Evolutionary conservation across 23 red algal species (phyloP).

Genomic region (Cyanidioschyzon merolae): DNA sequence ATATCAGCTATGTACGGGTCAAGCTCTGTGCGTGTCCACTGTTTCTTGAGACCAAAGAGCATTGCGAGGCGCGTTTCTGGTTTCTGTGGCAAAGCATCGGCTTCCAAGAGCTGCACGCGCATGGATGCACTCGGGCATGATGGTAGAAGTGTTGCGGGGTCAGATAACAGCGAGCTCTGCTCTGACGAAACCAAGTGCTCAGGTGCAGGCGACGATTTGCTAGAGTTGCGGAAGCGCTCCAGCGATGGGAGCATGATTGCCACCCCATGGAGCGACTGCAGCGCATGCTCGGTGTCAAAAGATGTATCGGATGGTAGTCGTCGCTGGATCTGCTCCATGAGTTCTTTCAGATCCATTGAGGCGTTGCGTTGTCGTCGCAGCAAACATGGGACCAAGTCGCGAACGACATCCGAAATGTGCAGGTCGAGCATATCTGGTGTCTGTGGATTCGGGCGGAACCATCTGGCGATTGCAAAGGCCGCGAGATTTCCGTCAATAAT

Average conservation of each 20-base stretch:
- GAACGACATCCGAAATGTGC: not conserved
- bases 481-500: not conserved
- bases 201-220: not conserved
- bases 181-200: too few species aligned
- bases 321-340: not conserved
- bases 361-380: not conserved
- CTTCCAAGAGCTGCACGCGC: not conserved
- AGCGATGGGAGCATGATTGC: not conserved
- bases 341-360: not conserved
- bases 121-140: too few species aligned
- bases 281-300: not conserved
- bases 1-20: not conserved
- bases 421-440: not conserved
- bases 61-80: not conserved
- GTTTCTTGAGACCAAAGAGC: not conserved
- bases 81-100: not conserved
- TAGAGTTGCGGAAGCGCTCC: not conserved
- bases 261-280: not conserved
- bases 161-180: not conserved
- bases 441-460: not conserved
- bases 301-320: not conserved
- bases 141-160: not conserved
- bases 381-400: not conserved
- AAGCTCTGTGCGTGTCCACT: conserved; percentile 5
- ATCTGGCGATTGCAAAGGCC: not conserved